A percentile compares a stretch with the other conserved stretches of the same genome.
These are phyloP conservation scores for Durotheca rogersii DNA, from an alignment of 495 filamentous ascomycete species.

Conservation along the genomic window DNA sequence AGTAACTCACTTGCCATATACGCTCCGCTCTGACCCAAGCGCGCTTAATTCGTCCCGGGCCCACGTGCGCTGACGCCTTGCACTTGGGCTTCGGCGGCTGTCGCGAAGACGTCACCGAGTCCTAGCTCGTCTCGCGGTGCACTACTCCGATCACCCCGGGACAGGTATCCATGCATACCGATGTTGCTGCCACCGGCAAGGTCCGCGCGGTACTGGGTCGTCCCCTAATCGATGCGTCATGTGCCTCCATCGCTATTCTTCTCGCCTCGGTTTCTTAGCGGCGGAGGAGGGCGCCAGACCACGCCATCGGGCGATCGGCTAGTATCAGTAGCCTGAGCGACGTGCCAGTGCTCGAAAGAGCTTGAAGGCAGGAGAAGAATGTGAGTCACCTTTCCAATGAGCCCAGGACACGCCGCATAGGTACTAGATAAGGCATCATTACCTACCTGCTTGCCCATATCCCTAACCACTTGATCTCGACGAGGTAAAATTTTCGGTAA, in stretches of 20 bases:
- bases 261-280: neutral
- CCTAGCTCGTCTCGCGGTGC: neutral
- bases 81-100: neutral
- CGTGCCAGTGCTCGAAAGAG: neutral
- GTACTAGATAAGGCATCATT: constrained; percentile 17
- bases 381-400: constrained; percentile 1
- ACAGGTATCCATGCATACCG: neutral
- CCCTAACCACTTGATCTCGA: too few relatives aligned
- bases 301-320: neutral
- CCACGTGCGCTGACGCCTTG: neutral
- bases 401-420: constrained; percentile 10
- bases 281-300: neutral
- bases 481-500: too few relatives aligned
- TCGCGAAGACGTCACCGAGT: neutral
- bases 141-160: neutral
- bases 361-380: neutral
- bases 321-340: neutral
- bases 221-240: too few relatives aligned
- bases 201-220: too few relatives aligned
- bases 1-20: too few relatives aligned
- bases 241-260: constrained; percentile 3
- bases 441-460: too few relatives aligned
- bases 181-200: too few relatives aligned
- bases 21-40: neutral
- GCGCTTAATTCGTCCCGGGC: neutral